Evolutionary conservation across 163 green algal species (phyloP), one percentile per base, ranked within the genome.

Genomic region (Chlorella variabilis): DNA sequence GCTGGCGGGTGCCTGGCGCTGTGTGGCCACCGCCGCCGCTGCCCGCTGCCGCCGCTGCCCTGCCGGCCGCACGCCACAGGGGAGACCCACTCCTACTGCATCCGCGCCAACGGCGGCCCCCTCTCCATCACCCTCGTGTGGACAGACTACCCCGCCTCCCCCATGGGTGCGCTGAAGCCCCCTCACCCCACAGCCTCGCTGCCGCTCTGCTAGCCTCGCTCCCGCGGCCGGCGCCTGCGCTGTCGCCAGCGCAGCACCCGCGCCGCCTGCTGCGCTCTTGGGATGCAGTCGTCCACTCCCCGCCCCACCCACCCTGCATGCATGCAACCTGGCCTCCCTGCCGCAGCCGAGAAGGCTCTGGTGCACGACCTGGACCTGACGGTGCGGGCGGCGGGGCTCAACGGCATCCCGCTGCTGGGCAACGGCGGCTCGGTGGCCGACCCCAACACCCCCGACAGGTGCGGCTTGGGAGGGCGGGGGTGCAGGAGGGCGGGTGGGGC

Each of bases 361-460:
- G 93, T 97, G 21, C 96, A 98, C 75, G 91, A 98, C 80, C 86
- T 98, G 39, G 93, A 97, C 84, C 89, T 98, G 38, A 85, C 84
- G 4, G 90, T 98, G 2, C 78, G 86, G 17, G 90, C 93, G 0
- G 90, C 89, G n/a, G 91, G 91, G 23, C 83, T 95, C n/a, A 89
- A 86, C 38, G 91, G 93, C 25, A 62, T 86, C 23, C 63, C 75
- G 38, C 77, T 94, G 45, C 75, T 91, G 41, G 93, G 93, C 42
- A 97, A 97, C 75, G 91, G 91, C 25, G 85, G 85, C n/a, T 78
- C 51, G 29, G 80, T 84, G 4, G 34, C 74, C n/a, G 63, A 73
- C 61, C 63, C 79, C 41, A 63, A 27, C 9, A 39, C 29, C 1
- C 78, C 82, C 17, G 94, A 97, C 84, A 69, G 76, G 76, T 75